phyloP scores from a whole-genome alignment of 257 asterid species.

The Gentiana dahurica region DNA sequence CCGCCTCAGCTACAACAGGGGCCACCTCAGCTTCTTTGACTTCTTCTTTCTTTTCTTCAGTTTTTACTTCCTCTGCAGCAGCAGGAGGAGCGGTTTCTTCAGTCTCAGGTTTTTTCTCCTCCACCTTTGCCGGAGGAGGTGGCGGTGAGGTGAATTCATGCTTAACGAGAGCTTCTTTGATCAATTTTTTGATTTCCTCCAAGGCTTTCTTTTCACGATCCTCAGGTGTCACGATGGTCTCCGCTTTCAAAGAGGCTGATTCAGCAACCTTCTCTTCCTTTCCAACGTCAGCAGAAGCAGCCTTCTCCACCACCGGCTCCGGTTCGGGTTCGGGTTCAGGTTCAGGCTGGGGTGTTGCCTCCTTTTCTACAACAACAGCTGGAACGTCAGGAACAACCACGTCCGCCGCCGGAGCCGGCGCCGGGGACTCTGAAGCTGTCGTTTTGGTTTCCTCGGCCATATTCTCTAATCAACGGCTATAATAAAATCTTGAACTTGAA shows the following conservation, averaged over 20 bases:
- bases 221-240: constrained; percentile 80
- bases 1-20: constrained; percentile 8
- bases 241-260: constrained; percentile 77
- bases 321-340: constrained; percentile 33
- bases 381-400: not conserved
- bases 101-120: constrained; percentile 28
- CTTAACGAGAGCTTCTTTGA: constrained; percentile 67
- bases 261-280: constrained; percentile 28
- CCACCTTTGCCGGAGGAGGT: constrained; percentile 41
- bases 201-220: constrained; percentile 87
- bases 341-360: constrained; percentile 22
- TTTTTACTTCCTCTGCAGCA: constrained; percentile 12
- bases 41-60: constrained; percentile 19
- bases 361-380: constrained; percentile 6
- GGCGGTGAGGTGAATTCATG: constrained; percentile 79
- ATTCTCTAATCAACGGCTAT: not conserved
- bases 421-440: constrained; percentile 38
- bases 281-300: not conserved
- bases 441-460: constrained; percentile 81
- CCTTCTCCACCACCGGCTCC: constrained; percentile 17
- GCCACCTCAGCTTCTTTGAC: constrained; percentile 19
- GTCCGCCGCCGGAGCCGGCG: not conserved
- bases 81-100: constrained; percentile 5
- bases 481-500: not conserved
- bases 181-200: constrained; percentile 65